Conservation (phyloP, 2,329 filamentous ascomycete genomes). For the Ceratocystis colombiana region DNA sequence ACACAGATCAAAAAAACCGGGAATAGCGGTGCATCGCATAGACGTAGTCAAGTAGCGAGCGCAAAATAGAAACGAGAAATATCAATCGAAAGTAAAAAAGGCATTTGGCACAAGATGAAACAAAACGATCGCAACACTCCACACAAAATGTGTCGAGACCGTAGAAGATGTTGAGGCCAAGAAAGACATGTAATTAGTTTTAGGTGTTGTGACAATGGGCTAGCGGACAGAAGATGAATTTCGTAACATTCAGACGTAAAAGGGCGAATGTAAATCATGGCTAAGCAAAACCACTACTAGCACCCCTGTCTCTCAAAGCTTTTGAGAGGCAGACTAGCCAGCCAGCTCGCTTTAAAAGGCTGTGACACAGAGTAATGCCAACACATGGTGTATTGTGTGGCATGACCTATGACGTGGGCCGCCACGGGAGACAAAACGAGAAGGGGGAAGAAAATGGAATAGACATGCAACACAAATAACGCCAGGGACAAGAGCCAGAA, state of each 20-base stretch:
- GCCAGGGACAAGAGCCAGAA: neutral
- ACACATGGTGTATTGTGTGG: neutral
- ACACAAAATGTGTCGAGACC: neutral
- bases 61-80: neutral
- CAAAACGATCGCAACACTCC: constrained; percentile 3
- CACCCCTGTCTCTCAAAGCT: constrained; percentile 3
- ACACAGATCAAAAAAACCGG: neutral
- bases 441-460: neutral
- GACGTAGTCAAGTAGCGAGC: neutral
- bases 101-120: neutral
- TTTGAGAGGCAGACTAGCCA: constrained; percentile 8
- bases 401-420: neutral
- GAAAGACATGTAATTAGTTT: constrained; percentile 16
- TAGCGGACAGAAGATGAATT: constrained; percentile 7
- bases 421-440: constrained; percentile 10
- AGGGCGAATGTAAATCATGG: constrained; percentile 6
- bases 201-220: constrained; percentile 16
- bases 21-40: neutral
- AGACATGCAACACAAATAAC: constrained; percentile 10
- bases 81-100: neutral
- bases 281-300: neutral
- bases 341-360: neutral
- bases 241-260: constrained; percentile 16
- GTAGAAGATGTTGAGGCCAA: constrained; percentile 3
- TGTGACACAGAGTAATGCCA: constrained; percentile 3